Conservation (phyloP, 2,329 filamentous ascomycete genomes). For the Chaetothyriales sp. region DNA sequence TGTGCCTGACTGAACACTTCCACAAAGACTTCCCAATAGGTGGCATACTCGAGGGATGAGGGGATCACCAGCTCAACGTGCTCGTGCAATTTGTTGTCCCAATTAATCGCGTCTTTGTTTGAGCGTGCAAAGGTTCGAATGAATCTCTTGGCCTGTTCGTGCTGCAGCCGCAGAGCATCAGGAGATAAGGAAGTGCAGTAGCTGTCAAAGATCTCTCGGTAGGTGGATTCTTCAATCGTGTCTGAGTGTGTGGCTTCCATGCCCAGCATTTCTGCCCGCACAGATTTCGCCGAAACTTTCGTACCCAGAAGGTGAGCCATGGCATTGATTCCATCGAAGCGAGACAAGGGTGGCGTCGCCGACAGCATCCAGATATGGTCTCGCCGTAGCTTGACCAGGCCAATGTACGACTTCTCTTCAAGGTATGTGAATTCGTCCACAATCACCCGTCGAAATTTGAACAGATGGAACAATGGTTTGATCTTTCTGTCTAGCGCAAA, state of each 20-base stretch:
- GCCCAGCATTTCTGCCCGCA: background rate
- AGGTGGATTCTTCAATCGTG: background rate
- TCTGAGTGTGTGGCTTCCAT: background rate
- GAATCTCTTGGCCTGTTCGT: slow-evolving; percentile 41
- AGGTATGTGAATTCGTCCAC: slow-evolving; percentile 54
- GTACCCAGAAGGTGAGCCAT: slow-evolving; percentile 45
- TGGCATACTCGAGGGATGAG: background rate
- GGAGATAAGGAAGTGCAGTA: background rate
- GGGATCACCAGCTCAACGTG: background rate
- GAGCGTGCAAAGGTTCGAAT: slow-evolving; percentile 38
- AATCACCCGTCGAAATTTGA: slow-evolving; percentile 46
- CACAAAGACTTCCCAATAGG: background rate
- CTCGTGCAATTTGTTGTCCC: background rate
- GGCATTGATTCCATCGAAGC: slow-evolving; percentile 46
- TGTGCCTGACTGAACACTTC: background rate
- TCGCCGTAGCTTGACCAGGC: slow-evolving; percentile 34
- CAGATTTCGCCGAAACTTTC: slow-evolving; percentile 33
- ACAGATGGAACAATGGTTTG: slow-evolving; percentile 42
- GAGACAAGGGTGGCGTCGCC: slow-evolving; percentile 45
- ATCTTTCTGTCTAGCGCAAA: slow-evolving; percentile 21
- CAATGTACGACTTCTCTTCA: slow-evolving; percentile 28
- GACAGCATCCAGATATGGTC: slow-evolving; percentile 49
- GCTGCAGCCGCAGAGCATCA: slow-evolving; percentile 30
- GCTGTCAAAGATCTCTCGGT: background rate
- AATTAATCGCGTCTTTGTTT: background rate